phyloP scores from a whole-genome alignment of 371 early-diverging fungal genomes.

The Mucor ambiguus region DNA sequence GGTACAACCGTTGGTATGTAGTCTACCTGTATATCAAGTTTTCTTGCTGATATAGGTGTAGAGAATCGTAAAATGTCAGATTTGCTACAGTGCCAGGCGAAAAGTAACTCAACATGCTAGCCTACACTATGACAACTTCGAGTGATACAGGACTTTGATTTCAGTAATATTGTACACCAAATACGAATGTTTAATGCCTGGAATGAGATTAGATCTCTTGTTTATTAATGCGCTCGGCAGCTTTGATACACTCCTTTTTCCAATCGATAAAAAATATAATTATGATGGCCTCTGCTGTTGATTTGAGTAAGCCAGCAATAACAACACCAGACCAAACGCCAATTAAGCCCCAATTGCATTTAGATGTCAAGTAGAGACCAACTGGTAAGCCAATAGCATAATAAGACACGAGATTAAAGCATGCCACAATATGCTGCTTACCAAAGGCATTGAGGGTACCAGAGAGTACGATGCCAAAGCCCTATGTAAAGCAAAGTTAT shows the following conservation, averaged over 20 bases:
- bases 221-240: slow-evolving; percentile 21
- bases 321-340: slow-evolving; percentile 48
- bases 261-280: slow-evolving; percentile 29
- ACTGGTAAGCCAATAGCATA: slow-evolving; percentile 42
- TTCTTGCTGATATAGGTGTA: too few relatives aligned
- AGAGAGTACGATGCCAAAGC: slow-evolving; percentile 37
- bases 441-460: slow-evolving; percentile 42
- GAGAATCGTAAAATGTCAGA: too few relatives aligned
- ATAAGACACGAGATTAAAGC: slow-evolving; percentile 37
- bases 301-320: slow-evolving; percentile 38
- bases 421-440: slow-evolving; percentile 40
- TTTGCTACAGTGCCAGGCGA: too few relatives aligned
- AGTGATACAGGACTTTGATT: too few relatives aligned
- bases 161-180: too few relatives aligned
- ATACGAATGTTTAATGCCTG: not conserved
- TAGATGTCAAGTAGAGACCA: slow-evolving; percentile 38
- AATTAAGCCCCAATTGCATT: slow-evolving; percentile 31
- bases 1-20: too few relatives aligned
- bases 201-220: slow-evolving; percentile 24
- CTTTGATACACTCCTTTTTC: slow-evolving; percentile 32
- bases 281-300: slow-evolving; percentile 23
- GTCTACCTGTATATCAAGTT: too few relatives aligned
- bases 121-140: too few relatives aligned
- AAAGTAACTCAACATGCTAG: too few relatives aligned
- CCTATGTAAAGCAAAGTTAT: slow-evolving; percentile 19